phyloP scores from a whole-genome alignment of 2,329 filamentous ascomycete species.

The Leptosphaerulina australis region DNA sequence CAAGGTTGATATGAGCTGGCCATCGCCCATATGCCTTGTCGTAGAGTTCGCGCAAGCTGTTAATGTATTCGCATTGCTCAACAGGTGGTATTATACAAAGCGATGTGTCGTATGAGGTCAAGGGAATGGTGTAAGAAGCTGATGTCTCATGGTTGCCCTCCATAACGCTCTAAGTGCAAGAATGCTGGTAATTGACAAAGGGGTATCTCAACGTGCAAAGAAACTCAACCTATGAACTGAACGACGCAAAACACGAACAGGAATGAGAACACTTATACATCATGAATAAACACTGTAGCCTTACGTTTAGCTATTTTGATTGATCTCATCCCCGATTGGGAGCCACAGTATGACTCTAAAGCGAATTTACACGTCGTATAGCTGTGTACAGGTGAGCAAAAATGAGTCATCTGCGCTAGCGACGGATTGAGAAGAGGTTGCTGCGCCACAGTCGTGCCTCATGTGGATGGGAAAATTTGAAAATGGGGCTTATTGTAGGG shows the following conservation, averaged over 20 bases:
- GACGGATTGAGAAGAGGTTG: not conserved
- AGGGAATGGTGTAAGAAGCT: slow-evolving; percentile 21
- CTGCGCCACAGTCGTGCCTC: slow-evolving; percentile 27
- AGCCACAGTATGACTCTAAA: slow-evolving; percentile 24
- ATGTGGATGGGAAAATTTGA: too few species aligned
- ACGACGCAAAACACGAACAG: too few species aligned
- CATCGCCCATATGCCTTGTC: slow-evolving; percentile 67
- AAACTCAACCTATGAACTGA: not conserved
- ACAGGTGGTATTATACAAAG: slow-evolving; percentile 64
- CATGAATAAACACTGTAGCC: not conserved
- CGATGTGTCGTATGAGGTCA: slow-evolving; percentile 62
- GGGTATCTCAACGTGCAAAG: slow-evolving; percentile 19
- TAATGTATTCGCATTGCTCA: slow-evolving; percentile 56
- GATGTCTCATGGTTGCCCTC: slow-evolving; percentile 15
- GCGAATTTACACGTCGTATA: not conserved
- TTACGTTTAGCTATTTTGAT: not conserved
- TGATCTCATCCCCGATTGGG: slow-evolving; percentile 8
- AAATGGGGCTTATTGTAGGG: too few species aligned
- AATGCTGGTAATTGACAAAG: not conserved
- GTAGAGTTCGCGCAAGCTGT: slow-evolving; percentile 65
- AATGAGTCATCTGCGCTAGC: slow-evolving; percentile 38
- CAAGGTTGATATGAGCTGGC: slow-evolving; percentile 70
- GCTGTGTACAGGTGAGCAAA: slow-evolving; percentile 22
- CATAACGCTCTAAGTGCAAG: slow-evolving; percentile 21
- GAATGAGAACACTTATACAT: slow-evolving; percentile 20